Evolutionary conservation across 441 rosid species (phyloP), one percentile per base, ranked within the genome.

Genomic region (Adansonia madagascariensis): DNA sequence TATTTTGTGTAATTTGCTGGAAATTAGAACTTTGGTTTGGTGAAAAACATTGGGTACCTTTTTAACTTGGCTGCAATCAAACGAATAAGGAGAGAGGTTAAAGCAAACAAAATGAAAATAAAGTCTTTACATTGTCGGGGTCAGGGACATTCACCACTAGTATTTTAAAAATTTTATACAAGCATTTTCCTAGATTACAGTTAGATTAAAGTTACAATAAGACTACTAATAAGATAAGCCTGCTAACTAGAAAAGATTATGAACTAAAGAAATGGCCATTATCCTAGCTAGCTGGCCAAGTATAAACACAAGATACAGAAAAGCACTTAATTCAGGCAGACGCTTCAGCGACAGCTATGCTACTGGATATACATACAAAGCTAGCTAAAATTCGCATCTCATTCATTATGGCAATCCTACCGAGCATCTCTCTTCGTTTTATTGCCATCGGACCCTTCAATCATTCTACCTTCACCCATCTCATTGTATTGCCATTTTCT

Each of bases 391-490:
- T 31, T 31, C 35, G 4, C 35, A 31, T 31, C 3, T 31, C 35
- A 31, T 49, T 66, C 71, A 22, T 12, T 17, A 64, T 24, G 24
- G 3, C 73, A 66, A 14, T 63, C 66, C 52, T 66, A 79, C 41
- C 43, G 69, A 47, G 76, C 56, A 47, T 73, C 74, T 79, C 81
- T 68, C 11, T 35, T 80, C 80, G 55, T 8, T 70, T 77, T 79
- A 74, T 77, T 75, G 70, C 83, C 77, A 52, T 82, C 82, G 5
- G 87, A 81, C 7, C 81, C 86, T 80, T 81, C 85, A 67, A 64
- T 12, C n/a, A 65, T 66, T 79, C 88, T 81, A 43, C 78, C 81
- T 55, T 75, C 83, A 50, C 78, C 84, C 81, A 77, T 81, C 22
- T 84, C 86, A 71, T 80, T 83, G 44, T 57, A 77, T 59, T 55